Evolutionary conservation across 176 grass and related monocot species (phyloP), one percentile per base, ranked within the genome.

Genomic region (Echinochloa phyllopogon): DNA sequence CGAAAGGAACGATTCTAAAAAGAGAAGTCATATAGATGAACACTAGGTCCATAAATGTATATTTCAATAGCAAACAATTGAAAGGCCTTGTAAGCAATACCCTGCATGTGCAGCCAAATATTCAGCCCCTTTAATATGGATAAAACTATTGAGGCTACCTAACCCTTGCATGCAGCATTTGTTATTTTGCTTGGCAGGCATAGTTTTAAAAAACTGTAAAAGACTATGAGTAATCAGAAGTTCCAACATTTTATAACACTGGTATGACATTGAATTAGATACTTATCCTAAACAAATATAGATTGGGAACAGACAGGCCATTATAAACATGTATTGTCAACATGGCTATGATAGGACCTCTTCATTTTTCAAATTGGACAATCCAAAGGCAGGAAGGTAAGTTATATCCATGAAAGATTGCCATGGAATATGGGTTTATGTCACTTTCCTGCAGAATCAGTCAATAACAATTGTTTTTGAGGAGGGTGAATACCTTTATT

Each of bases 401-500:
- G 10, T 43, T 39, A 69, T 24, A 59, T 23, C n/a, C 56, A 11
- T 55, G 13, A 6, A 53, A 23, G 18, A 57, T 16, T 24, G 56
- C 24, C n/a, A 52, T 53, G 3, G 6, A 27, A 20, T 59, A 69
- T 9, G 3, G 21, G n/a, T 59, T 59, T 59, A 24, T 59, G 56
- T 24, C 21, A 59, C 56, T 9, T 24, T 24, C 18, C 55, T 7
- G 21, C n/a, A n/a, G 21, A 58, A 56, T 20, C 18, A 21, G 52
- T 58, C 20, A 58, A 23, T 23, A 4, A 58, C 20, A 58, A 55
- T 21, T 21, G 6, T 21, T 57, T 53, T 53, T 53, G 52, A 21
- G 55, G 17, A 10, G 24, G 24, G 51, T n/a, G 51, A 36, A 82
- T 82, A 94, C 91, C 89, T 94, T 91, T 98, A 87, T 86, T 92